phyloP scores from a whole-genome alignment of 441 rosid species.

The Biscutella laevigata region DNA sequence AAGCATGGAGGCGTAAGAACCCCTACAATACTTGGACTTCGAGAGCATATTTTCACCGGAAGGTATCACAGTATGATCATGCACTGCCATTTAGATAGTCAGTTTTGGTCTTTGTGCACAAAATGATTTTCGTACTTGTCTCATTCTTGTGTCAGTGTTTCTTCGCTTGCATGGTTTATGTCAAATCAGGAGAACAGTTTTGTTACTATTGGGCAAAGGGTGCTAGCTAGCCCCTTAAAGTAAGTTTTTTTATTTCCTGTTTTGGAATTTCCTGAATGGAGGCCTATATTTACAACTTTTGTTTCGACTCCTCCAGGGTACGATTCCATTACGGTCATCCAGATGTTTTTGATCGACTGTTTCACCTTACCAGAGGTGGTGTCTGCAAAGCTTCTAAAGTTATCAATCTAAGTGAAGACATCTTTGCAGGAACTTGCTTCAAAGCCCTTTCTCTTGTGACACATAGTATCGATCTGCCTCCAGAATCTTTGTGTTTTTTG shows the following conservation, averaged over 20 bases:
- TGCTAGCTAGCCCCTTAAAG: constrained; percentile 94
- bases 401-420: constrained; percentile 96
- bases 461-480: too few species aligned
- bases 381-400: constrained; percentile 96
- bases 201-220: constrained; percentile 96
- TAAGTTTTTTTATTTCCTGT: constrained; percentile 38
- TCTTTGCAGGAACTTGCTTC: constrained; percentile 76
- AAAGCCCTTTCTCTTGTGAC: constrained; percentile 2
- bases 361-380: constrained; percentile 98
- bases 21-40: constrained; percentile 93
- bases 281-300: background rate
- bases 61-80: constrained; percentile 21
- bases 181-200: constrained; percentile 99
- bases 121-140: constrained; percentile 7
- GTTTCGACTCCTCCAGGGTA: constrained; percentile 42
- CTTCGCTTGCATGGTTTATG: constrained; percentile 99
- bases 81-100: background rate
- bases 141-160: constrained; percentile 59
- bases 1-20: constrained; percentile 92
- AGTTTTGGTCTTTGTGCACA: constrained; percentile 8
- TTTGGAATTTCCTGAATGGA: constrained; percentile 23
- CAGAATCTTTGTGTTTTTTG: too few species aligned
- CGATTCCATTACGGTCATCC: constrained; percentile 99
- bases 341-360: constrained; percentile 94
- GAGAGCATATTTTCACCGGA: constrained; percentile 99